phyloP scores from a whole-genome alignment of 139 green algal species.

The Coccomyxa sp. region DNA sequence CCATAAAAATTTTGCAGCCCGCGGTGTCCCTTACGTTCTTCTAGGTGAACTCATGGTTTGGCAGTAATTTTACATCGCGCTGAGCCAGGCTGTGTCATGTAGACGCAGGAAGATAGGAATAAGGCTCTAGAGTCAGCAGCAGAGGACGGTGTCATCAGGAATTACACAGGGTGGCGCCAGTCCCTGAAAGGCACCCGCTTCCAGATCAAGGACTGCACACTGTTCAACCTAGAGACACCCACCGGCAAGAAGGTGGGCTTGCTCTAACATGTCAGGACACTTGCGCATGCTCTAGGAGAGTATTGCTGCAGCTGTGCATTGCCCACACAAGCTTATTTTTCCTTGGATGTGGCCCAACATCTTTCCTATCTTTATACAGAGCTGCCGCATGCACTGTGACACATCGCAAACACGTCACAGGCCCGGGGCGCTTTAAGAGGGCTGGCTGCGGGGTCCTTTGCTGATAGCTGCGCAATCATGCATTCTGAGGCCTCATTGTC shows the following conservation, averaged over 20 bases:
- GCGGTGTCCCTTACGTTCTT: no score
- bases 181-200: conserved; percentile 9
- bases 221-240: conserved; percentile 23
- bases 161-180: conserved; percentile 2
- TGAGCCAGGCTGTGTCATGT: not conserved
- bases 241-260: not conserved
- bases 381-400: no score
- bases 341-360: not conserved
- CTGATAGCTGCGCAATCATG: no score
- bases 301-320: not conserved
- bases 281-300: not conserved
- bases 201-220: conserved; percentile 8
- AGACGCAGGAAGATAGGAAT: not conserved
- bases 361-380: not conserved
- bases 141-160: not conserved
- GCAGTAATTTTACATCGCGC: no score
- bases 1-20: no score
- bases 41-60: no score
- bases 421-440: no score
- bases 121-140: not conserved
- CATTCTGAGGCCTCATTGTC: no score
- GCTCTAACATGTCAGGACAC: not conserved
- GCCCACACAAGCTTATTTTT: not conserved
- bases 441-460: no score
- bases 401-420: no score